Base-by-base conservation (phyloP, 495 filamentous ascomycete genomes). In the Aspergillus olivimuriae region DNA sequence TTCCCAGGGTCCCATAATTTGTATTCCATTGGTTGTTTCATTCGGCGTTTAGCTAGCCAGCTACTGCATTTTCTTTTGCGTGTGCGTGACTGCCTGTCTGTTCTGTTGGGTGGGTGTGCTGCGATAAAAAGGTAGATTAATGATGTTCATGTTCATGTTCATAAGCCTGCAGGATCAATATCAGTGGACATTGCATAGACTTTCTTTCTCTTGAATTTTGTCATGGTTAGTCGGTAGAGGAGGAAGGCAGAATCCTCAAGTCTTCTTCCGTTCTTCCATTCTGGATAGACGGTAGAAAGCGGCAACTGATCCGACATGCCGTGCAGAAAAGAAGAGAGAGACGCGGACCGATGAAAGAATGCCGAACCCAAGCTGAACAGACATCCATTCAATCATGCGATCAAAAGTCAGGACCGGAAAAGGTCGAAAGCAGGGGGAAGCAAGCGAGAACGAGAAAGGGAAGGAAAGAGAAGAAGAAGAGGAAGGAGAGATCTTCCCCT, bases 111-210 rank as follows among this genome's bases (percentile, higher is more conserved):
- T n/a, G n/a, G n/a, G n/a, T n/a, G n/a, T 23, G 35, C 35, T 36
- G 41, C 32, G 31, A 44, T 44, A 24, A 55, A 55, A 51, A 55
- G 47, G 47, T 48, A 51, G 41, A 51, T 47, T 50, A 55, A 55
- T 50, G 33, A 50, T 50, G 16, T 43, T 26, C 19, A 28, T 47
- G 39, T 37, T 41, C 32, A 35, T 34, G 30, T 22, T 39, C 28
- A 34, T n/a, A 28, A n/a, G n/a, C n/a, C n/a, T 34, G 16, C 33
- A 34, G n/a, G 33, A 16, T 34, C 15, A 34, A 34, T 34, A 34
- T 34, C 19, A n/a, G n/a, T n/a, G n/a, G n/a, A n/a, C n/a, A n/a
- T n/a, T n/a, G n/a, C n/a, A 28, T 28, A 28, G 24, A 11, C 24
- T 28, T 5, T 3, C 7, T 24, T 17, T 39, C 36, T 3, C 2